phyloP scores from a whole-genome alignment of 2,329 filamentous ascomycete genomes.

The Talaromyces sp. region DNA sequence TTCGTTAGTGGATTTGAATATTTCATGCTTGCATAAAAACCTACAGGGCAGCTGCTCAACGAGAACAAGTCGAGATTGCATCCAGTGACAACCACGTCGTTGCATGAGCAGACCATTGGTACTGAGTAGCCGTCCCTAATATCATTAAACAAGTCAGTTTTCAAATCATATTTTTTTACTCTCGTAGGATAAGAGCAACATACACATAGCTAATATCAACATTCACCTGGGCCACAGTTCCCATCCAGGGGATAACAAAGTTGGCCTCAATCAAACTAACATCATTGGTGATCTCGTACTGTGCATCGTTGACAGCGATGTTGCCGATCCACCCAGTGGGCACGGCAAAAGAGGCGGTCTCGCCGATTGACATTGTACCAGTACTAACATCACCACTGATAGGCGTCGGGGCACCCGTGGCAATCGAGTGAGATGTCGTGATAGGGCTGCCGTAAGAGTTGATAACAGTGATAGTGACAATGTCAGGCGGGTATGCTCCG shows the following conservation, averaged over 20 bases:
- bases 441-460: conserved; percentile 3
- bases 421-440: conserved; percentile 5
- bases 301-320: conserved; percentile 6
- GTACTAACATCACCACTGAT: not conserved
- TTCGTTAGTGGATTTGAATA: not conserved
- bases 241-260: not conserved
- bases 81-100: conserved; percentile 1
- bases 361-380: conserved; percentile 3
- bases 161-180: not conserved
- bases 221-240: conserved; percentile 2
- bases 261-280: conserved; percentile 9
- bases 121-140: conserved; percentile 7
- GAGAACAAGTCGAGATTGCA: conserved; percentile 6
- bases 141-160: not conserved
- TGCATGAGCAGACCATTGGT: conserved; percentile 5
- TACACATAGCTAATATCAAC: conserved; percentile 10
- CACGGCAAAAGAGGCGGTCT: not conserved
- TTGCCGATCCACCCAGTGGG: conserved; percentile 9
- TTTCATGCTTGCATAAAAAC: not conserved
- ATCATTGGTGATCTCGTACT: conserved; percentile 3
- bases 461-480: conserved; percentile 6
- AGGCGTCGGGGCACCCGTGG: not conserved
- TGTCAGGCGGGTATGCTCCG: not conserved
- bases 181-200: not conserved
- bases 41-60: conserved; percentile 1